A percentile compares a stretch with the other conserved stretches of the same genome.
phyloP scores from a whole-genome alignment of 495 filamentous ascomycete genomes.

The Penicillium cinerascens region DNA sequence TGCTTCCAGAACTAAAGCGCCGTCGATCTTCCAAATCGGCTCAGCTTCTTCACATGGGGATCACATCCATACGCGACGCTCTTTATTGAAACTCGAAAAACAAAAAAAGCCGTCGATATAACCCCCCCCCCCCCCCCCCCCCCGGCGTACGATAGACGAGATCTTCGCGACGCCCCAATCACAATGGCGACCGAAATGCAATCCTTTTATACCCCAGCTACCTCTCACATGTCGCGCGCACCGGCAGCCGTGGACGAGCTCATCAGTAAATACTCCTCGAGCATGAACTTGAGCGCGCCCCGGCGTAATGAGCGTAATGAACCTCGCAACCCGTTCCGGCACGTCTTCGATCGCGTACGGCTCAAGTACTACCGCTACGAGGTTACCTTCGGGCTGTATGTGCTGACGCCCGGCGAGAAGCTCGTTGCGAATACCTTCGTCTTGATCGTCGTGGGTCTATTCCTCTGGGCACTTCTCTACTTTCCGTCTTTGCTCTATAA shows the following conservation, averaged over 20 bases:
- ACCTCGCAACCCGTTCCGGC: constrained; percentile 28
- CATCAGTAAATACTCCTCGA: constrained; percentile 35
- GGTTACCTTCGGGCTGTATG: constrained; percentile 70
- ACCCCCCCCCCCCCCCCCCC: too few species aligned
- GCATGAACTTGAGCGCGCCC: constrained; percentile 19
- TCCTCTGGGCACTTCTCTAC: constrained; percentile 40
- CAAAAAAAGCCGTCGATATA: neutral
- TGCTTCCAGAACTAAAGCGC: constrained; percentile 8
- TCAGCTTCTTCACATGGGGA: neutral
- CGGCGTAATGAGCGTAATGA: constrained; percentile 14
- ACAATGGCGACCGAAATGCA: constrained; percentile 38
- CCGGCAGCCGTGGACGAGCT: constrained; percentile 37
- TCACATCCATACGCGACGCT: neutral
- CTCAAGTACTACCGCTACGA: constrained; percentile 74
- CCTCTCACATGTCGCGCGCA: constrained; percentile 32
- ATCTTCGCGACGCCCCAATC: neutral
- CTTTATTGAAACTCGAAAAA: neutral
- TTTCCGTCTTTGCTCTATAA: constrained; percentile 39
- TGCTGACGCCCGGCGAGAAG: constrained; percentile 68
- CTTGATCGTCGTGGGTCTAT: constrained; percentile 29
- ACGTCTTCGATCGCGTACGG: constrained; percentile 51
- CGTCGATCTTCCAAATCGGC: neutral
- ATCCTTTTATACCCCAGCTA: constrained; percentile 36
- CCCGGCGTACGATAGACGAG: constrained; percentile 1
- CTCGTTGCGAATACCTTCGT: constrained; percentile 60